phyloP scores from a whole-genome alignment of 768 basidiomycete genomes.

The Suillus ampliporus region DNA sequence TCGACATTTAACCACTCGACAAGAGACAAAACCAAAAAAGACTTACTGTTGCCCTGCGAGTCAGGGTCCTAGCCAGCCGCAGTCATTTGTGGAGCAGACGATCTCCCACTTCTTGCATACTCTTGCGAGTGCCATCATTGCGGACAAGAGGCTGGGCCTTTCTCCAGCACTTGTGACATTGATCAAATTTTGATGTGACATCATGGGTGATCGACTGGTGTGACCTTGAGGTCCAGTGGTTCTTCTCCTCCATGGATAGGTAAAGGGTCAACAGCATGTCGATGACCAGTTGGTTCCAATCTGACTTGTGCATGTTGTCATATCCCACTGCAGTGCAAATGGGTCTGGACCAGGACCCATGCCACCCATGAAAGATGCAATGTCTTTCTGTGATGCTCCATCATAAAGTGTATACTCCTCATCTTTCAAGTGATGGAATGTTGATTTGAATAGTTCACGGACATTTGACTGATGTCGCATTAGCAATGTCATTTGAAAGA shows the following conservation, averaged over 20 bases:
- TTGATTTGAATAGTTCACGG: neutral
- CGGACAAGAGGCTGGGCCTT: neutral
- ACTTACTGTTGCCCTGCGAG: neutral
- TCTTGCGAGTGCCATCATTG: neutral
- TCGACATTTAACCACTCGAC: neutral
- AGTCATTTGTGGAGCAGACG: neutral
- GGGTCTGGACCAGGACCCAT: neutral
- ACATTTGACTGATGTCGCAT: neutral
- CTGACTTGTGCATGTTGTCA: neutral
- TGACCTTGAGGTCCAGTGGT: neutral
- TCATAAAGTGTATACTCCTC: neutral
- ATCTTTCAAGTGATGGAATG: neutral
- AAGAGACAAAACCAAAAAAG: too few species aligned
- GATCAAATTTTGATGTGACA: neutral
- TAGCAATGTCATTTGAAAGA: neutral
- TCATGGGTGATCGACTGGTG: neutral
- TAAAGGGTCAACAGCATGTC: neutral
- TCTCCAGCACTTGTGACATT: neutral
- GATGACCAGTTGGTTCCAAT: neutral
- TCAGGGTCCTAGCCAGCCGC: neutral
- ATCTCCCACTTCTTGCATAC: neutral
- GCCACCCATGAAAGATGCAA: neutral
- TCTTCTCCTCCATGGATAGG: neutral
- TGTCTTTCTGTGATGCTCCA: neutral
- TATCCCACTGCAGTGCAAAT: neutral